A percentile compares a stretch with the other conserved stretches of the same genome.
Evolutionary conservation across 2,329 filamentous ascomycete species (phyloP).

Genomic region (Myriosclerotinia curreyana): DNA sequence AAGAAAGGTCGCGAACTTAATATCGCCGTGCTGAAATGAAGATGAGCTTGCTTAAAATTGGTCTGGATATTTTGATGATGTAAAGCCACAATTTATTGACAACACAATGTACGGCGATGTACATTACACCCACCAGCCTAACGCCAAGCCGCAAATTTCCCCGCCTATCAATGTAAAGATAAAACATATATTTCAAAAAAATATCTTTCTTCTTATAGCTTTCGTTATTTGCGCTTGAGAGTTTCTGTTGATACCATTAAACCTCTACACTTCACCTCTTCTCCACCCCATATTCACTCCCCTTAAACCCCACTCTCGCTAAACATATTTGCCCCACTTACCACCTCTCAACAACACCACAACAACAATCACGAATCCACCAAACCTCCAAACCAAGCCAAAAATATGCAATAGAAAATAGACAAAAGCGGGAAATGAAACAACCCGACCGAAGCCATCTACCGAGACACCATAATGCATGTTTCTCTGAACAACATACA

Average conservation of each 20-base stretch:
- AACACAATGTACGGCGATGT: no score
- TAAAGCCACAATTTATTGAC: background rate
- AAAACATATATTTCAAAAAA: background rate
- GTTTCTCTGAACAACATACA: no score
- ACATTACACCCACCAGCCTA: background rate
- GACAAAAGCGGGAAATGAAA: no score
- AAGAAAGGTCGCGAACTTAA: background rate
- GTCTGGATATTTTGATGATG: background rate
- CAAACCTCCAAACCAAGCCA: background rate
- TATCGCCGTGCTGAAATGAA: background rate
- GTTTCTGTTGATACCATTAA: background rate
- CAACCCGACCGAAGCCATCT: no score
- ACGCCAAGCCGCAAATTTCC: no score
- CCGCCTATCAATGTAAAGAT: background rate
- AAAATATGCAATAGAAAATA: background rate
- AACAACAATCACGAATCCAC: background rate
- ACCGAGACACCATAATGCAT: no score
- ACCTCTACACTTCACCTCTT: background rate
- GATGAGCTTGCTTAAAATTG: no score
- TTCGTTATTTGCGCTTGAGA: background rate
- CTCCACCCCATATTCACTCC: background rate
- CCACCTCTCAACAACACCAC: background rate
- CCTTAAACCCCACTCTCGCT: background rate
- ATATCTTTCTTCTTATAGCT: no score
- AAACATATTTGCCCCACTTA: background rate